phyloP scores from a whole-genome alignment of 2,329 filamentous ascomycete species.

The Magnaporthiopsis poae region DNA sequence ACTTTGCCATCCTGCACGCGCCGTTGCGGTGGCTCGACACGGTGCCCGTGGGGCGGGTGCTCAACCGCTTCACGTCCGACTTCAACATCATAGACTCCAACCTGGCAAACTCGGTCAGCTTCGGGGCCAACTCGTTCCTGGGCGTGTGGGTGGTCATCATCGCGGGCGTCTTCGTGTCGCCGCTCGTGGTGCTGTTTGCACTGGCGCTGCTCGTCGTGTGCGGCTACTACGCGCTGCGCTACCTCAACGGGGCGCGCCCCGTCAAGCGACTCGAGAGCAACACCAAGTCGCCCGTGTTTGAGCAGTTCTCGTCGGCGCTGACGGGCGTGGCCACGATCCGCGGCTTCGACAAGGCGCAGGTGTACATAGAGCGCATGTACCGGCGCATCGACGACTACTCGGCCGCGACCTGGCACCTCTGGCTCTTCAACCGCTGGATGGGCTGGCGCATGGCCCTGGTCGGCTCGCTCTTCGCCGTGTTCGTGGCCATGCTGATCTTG shows the following conservation, averaged over 20 bases:
- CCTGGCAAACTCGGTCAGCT: constrained; percentile 53
- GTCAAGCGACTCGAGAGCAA: constrained; percentile 69
- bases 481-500: constrained; percentile 57
- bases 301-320: constrained; percentile 65
- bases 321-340: constrained; percentile 66
- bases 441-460: constrained; percentile 61
- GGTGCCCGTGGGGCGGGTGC: constrained; percentile 63
- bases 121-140: constrained; percentile 50
- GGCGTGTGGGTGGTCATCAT: constrained; percentile 56
- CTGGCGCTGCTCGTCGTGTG: constrained; percentile 47
- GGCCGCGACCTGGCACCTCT: constrained; percentile 56
- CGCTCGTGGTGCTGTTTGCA: constrained; percentile 54
- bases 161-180: constrained; percentile 59
- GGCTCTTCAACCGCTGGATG: constrained; percentile 70
- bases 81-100: constrained; percentile 64
- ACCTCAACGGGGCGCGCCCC: constrained; percentile 62
- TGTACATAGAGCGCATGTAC: constrained; percentile 63
- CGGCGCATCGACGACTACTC: constrained; percentile 57
- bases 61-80: constrained; percentile 71
- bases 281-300: constrained; percentile 69
- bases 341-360: constrained; percentile 58
- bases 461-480: constrained; percentile 57
- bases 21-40: constrained; percentile 75
- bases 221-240: constrained; percentile 48
- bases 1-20: constrained; percentile 57